Conservation (phyloP, 345 rosid species). For the Raphanus sativus region DNA sequence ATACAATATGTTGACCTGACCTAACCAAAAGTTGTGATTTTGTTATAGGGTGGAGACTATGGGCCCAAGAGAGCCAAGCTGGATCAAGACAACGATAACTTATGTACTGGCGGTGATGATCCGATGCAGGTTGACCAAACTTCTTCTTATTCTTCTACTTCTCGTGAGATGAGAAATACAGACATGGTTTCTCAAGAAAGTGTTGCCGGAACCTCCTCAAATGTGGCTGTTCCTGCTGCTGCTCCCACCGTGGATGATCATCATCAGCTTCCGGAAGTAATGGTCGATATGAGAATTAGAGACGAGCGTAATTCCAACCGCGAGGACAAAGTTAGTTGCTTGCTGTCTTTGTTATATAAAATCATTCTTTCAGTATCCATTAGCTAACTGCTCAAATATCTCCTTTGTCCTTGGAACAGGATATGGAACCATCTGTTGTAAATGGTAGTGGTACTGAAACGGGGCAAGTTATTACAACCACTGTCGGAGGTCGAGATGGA, state of each 20-base stretch:
- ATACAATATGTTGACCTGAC: slow-evolving; percentile 16
- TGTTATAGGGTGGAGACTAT: slow-evolving; percentile 65
- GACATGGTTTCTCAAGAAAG: slow-evolving; percentile 55
- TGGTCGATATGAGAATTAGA: slow-evolving; percentile 60
- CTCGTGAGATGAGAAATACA: slow-evolving; percentile 44
- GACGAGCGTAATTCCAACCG: slow-evolving; percentile 51
- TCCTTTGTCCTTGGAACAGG: slow-evolving; percentile 46
- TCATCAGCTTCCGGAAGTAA: slow-evolving; percentile 67
- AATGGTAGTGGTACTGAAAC: slow-evolving; percentile 82
- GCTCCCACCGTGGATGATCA: slow-evolving; percentile 49
- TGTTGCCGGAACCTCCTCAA: slow-evolving; percentile 60
- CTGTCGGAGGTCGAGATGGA: slow-evolving; percentile 83
- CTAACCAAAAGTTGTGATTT: not conserved
- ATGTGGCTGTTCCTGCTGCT: slow-evolving; percentile 42
- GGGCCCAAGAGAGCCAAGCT: slow-evolving; percentile 71
- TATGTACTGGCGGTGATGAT: slow-evolving; percentile 29
- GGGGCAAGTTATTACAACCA: slow-evolving; percentile 81
- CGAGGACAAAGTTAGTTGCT: slow-evolving; percentile 58
- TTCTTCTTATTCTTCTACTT: slow-evolving; percentile 41
- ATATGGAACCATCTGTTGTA: slow-evolving; percentile 60
- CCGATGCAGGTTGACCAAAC: slow-evolving; percentile 50
- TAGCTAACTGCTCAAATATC: not conserved
- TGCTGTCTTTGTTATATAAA: not conserved
- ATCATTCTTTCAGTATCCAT: not conserved
- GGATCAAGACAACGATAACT: slow-evolving; percentile 55